Evolutionary conservation across 2,329 filamentous ascomycete genomes (phyloP), one percentile per base, ranked within the genome.

Genomic region (Talaromyces piceae): DNA sequence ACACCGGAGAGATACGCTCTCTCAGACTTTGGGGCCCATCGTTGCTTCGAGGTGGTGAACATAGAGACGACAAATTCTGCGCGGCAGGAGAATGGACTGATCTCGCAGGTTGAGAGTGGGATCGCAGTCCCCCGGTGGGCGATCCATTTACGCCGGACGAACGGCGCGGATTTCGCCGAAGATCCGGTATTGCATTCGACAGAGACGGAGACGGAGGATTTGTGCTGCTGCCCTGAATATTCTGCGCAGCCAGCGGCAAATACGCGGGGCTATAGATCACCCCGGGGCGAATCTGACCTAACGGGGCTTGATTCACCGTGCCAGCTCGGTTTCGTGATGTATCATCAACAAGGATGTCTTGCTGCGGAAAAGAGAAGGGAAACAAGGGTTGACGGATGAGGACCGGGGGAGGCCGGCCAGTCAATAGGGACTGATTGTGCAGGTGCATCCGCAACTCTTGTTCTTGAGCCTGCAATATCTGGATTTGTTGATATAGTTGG

Each of bases 91-190:
- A 67, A 47, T 69, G 67, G 16, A 73, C 57, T n/a, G 69, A 61
- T 22, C 73, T 66, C n/a, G 73, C 72, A 49, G 73, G 73, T 52
- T 76, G 73, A n/a, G 73, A 76, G 22, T 76, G 73, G n/a, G 73
- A 73, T 50, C 73, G 63, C 26, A 75, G 54, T 20, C 68, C 71
- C 26, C 65, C 66, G 28, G 67, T 67, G 3, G 72, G 67, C 18
- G 71, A 70, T 7, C 66, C 67, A 49, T 70, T 72, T 11, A 67
- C 67, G 50, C 69, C 63, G 3, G 73, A 75, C 11, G 72, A 71
- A 49, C 73, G 67, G 41, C 74, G 69, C 28, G 68, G 67, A 52
- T 66, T 73, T 27, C 73, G 71, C 39, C 72, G 71, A 41, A 67
- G 59, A 52, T 76, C 73, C 43, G 72, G 71, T 27, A 68, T 59